Percentiles rank a stretch among this genome's conserved stretches.
Evolutionary conservation across 495 filamentous ascomycete species (phyloP).

Genomic region (Pyrenula aspistea): DNA sequence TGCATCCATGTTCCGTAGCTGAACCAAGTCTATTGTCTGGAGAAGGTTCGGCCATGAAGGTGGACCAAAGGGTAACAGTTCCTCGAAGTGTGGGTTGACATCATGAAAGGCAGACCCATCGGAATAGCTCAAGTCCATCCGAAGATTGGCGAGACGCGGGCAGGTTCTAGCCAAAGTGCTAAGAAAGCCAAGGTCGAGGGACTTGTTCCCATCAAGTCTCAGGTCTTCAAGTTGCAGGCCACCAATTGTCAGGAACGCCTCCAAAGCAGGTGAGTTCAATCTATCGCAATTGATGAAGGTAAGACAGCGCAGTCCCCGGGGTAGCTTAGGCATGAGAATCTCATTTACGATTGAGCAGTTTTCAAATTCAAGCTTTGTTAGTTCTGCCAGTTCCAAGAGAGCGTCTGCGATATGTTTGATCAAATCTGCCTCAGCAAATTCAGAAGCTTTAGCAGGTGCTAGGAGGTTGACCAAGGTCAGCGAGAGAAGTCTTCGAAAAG

Average conservation of each 20-base stretch:
- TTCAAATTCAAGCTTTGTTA: constrained; percentile 54
- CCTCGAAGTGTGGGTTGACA: constrained; percentile 56
- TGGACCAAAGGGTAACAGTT: constrained; percentile 40
- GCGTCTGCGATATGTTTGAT: constrained; percentile 41
- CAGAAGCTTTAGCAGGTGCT: constrained; percentile 15
- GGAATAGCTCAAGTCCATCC: constrained; percentile 62
- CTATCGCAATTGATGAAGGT: constrained; percentile 66
- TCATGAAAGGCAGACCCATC: constrained; percentile 48
- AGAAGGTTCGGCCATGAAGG: constrained; percentile 67
- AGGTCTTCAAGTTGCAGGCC: constrained; percentile 52
- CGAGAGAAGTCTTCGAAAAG: constrained; percentile 47
- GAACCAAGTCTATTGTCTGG: constrained; percentile 54
- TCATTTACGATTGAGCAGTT: constrained; percentile 53
- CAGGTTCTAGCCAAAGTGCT: constrained; percentile 46
- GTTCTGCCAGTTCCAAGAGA: constrained; percentile 43
- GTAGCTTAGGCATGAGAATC: constrained; percentile 46
- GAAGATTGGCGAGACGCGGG: constrained; percentile 52
- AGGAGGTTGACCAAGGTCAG: constrained; percentile 56
- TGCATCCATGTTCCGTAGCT: constrained; percentile 58
- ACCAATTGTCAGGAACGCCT: constrained; percentile 45
- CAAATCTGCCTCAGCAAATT: constrained; percentile 2
- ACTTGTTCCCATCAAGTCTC: constrained; percentile 61
- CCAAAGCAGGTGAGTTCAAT: constrained; percentile 45
- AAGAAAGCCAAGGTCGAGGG: constrained; percentile 62
- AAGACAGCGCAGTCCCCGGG: constrained; percentile 47